Evolutionary conservation across 2,329 filamentous ascomycete genomes (phyloP).

Genomic region (Fusarium coffeatum): DNA sequence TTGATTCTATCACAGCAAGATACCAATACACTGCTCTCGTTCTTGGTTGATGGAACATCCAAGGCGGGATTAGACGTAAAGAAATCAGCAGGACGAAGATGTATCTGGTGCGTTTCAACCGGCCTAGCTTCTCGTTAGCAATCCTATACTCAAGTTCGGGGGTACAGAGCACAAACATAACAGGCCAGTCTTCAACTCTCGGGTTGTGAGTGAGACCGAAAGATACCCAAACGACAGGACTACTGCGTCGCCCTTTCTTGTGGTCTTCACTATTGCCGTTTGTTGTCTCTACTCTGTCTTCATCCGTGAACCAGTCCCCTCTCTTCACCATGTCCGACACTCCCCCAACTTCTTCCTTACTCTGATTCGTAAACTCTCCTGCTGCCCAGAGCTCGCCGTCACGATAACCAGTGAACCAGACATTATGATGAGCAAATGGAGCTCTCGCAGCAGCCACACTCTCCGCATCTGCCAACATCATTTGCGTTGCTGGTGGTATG

Average conservation of each 20-base stretch:
- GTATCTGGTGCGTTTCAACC: slow-evolving; percentile 24
- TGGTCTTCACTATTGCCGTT: neutral
- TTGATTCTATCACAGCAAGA: slow-evolving; percentile 46
- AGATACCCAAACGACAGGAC: slow-evolving; percentile 59
- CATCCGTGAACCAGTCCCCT: slow-evolving; percentile 59
- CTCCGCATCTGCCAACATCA: slow-evolving; percentile 59
- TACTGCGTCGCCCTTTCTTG: slow-evolving; percentile 45
- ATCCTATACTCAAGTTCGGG: neutral
- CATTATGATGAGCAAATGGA: slow-evolving; percentile 58
- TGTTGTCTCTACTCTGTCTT: slow-evolving; percentile 7
- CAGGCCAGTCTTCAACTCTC: slow-evolving; percentile 62
- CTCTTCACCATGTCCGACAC: slow-evolving; percentile 60
- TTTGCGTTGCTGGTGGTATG: slow-evolving; percentile 57
- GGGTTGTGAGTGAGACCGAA: slow-evolving; percentile 63
- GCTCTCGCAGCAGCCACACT: slow-evolving; percentile 59
- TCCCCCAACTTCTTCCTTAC: slow-evolving; percentile 57
- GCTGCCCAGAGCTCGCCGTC: slow-evolving; percentile 64
- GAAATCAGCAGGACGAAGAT: slow-evolving; percentile 56
- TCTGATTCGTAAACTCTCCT: slow-evolving; percentile 64
- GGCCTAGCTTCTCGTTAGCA: slow-evolving; percentile 8
- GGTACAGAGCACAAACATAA: slow-evolving; percentile 56
- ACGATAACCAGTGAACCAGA: slow-evolving; percentile 62
- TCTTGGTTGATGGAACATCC: slow-evolving; percentile 55
- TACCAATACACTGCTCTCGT: slow-evolving; percentile 57
- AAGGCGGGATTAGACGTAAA: slow-evolving; percentile 61